A percentile compares a stretch with the other conserved stretches of the same genome.
phyloP scores from a whole-genome alignment of 495 filamentous ascomycete genomes.

The Lasiosphaeriaceae sp. region DNA sequence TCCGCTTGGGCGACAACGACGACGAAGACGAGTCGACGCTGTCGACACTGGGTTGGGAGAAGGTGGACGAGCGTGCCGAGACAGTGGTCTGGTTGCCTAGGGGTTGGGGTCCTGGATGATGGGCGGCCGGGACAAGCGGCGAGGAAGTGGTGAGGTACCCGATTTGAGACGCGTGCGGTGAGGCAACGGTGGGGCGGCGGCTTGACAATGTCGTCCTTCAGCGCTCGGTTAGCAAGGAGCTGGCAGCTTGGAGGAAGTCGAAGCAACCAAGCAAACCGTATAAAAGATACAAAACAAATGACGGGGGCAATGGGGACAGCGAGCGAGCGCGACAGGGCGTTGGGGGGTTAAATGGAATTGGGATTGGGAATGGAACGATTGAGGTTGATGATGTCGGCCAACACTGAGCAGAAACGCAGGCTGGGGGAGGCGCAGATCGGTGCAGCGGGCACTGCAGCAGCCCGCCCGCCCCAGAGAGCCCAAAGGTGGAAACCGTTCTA shows the following conservation, averaged over 20 bases:
- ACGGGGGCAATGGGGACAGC: too few species aligned
- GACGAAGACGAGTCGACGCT: conserved; percentile 21
- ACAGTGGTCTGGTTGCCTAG: conserved; percentile 23
- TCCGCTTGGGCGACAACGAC: conserved; percentile 18
- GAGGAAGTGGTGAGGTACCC: conserved; percentile 81
- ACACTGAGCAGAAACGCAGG: conserved; percentile 13
- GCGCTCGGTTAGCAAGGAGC: background rate
- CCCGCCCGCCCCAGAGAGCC: background rate
- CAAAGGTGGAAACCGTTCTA: background rate
- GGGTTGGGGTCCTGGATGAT: conserved; percentile 33
- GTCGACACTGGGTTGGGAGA: conserved; percentile 19
- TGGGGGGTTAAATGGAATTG: background rate
- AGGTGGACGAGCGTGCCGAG: conserved; percentile 12
- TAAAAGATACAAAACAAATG: background rate
- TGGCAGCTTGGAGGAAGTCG: background rate
- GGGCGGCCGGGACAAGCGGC: conserved; percentile 60
- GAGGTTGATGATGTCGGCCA: conserved; percentile 18
- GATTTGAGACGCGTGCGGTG: conserved; percentile 70
- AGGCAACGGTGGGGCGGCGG: conserved; percentile 49
- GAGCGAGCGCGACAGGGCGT: conserved; percentile 2
- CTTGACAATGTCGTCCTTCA: background rate
- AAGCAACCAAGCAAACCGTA: background rate
- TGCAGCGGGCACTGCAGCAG: background rate
- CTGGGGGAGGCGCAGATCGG: conserved; percentile 21
- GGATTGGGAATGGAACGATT: background rate